Evolutionary conservation across 768 basidiomycete species (phyloP), one percentile per base, ranked within the genome.

Genomic region (Tubosaeta brunneosetosa): DNA sequence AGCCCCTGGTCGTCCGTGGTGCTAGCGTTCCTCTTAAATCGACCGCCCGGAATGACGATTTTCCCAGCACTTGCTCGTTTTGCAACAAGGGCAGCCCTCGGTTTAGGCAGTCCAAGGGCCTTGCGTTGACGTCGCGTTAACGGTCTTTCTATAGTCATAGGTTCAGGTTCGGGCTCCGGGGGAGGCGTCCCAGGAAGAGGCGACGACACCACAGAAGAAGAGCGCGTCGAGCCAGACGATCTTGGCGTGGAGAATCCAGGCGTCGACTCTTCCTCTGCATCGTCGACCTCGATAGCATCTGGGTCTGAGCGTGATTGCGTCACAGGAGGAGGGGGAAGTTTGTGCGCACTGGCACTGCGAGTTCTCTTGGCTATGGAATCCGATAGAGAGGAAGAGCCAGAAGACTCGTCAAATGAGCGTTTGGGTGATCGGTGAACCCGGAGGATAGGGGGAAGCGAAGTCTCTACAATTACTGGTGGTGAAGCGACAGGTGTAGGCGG

Each of bases 81-180:
- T 29, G 61, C 64, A 8, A 62, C 62, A 13, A 70, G 60, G 4
- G 66, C 72, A 8, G 71, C 33, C 4, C 79, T 72, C 1, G 74
- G 63, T 63, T 83, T 87, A 0, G 86, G 86, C 40, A 90, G 64
- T 2, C 85, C 85, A 11, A 85, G 73, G n/a, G 72, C 73, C 69
- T 84, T 90, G 32, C 85, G 75, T 68, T 91, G 81, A 19, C 87
- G 72, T 44, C 84, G 71, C 7, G 87, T 91, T 43, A 91, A 49
- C 6, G 73, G 74, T 43, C 69, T 75, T 56, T 73, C 56, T 32
- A 51, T 16, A 22, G 6, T 41, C 11, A 37, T 43, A 9, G 56
- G 49, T 19, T 57, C 53, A 1, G 49, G 37, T 12, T 50, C 71
- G 1, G 63, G 56, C 11, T 66, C 66, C 1, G 66, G 64, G 38